Percentiles rank a stretch among this genome's conserved stretches.
phyloP scores from a whole-genome alignment of 1,284 basidiomycete species.

The Coniophora puteana region DNA sequence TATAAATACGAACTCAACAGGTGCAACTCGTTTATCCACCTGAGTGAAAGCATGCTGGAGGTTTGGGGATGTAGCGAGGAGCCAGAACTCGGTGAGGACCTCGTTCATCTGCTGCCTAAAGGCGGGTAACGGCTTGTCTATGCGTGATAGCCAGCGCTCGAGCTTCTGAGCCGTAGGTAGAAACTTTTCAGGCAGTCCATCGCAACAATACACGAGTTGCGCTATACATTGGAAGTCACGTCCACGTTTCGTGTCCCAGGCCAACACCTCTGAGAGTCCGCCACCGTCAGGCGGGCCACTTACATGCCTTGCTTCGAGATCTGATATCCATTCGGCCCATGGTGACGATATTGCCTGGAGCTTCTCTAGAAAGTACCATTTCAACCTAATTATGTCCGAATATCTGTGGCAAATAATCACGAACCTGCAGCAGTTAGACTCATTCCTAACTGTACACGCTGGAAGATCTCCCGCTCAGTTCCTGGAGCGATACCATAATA shows the following conservation, averaged over 20 bases:
- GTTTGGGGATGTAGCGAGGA: slow-evolving; percentile 39
- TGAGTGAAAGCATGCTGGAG: slow-evolving; percentile 43
- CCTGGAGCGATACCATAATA: slow-evolving; percentile 45
- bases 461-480: slow-evolving; percentile 70
- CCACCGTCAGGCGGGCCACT: slow-evolving; percentile 38
- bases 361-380: slow-evolving; percentile 45
- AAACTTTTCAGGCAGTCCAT: slow-evolving; percentile 42
- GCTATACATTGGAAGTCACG: slow-evolving; percentile 70
- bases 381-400: not conserved
- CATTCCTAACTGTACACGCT: slow-evolving; percentile 74
- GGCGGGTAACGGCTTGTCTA: slow-evolving; percentile 36
- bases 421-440: slow-evolving; percentile 62
- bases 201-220: slow-evolving; percentile 60
- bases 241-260: slow-evolving; percentile 60
- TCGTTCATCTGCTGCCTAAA: slow-evolving; percentile 50
- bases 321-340: slow-evolving; percentile 52
- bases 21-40: slow-evolving; percentile 58
- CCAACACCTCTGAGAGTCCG: slow-evolving; percentile 48
- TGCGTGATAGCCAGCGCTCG: slow-evolving; percentile 51
- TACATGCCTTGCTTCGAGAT: slow-evolving; percentile 50
- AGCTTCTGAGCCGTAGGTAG: slow-evolving; percentile 52
- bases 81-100: slow-evolving; percentile 49
- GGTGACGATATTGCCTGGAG: slow-evolving; percentile 66
- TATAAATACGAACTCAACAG: slow-evolving; percentile 73
- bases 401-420: not conserved